Conservation (phyloP, 768 basidiomycete species). For the Trametes cinnabarina region DNA sequence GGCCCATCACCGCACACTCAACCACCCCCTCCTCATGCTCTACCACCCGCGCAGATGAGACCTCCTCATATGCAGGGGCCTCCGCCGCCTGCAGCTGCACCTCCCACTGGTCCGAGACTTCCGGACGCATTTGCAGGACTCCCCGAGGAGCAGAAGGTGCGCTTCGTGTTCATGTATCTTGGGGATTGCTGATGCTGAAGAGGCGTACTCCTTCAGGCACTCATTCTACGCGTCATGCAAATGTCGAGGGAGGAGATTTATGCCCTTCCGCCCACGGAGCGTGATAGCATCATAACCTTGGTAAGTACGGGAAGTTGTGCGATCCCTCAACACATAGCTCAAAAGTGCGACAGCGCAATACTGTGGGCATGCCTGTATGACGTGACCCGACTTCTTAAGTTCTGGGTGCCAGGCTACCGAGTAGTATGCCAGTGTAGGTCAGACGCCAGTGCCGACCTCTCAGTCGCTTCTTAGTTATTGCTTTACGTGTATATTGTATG, state of each 20-base stretch:
- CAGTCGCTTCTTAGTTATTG: background rate
- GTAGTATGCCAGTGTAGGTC: too few species aligned
- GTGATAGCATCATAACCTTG: slow-evolving; percentile 77
- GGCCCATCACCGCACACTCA: slow-evolving; percentile 11
- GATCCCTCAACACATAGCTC: background rate
- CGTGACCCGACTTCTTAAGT: too few species aligned
- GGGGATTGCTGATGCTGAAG: too few species aligned
- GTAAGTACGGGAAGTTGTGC: slow-evolving; percentile 45
- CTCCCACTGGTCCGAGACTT: slow-evolving; percentile 22
- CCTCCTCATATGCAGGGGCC: slow-evolving; percentile 11
- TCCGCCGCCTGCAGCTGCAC: slow-evolving; percentile 5
- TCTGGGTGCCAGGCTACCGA: too few species aligned
- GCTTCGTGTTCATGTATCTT: too few species aligned
- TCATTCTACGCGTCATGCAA: slow-evolving; percentile 74
- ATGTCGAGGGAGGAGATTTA: slow-evolving; percentile 88
- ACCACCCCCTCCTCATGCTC: slow-evolving; percentile 12
- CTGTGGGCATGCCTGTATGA: slow-evolving; percentile 20
- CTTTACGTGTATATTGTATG: background rate
- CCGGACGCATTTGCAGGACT: slow-evolving; percentile 52
- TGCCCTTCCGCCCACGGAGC: slow-evolving; percentile 67
- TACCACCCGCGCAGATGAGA: background rate
- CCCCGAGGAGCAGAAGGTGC: slow-evolving; percentile 68
- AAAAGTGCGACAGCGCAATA: slow-evolving; percentile 14
- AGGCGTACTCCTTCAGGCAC: slow-evolving; percentile 40
- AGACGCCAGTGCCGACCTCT: too few species aligned